Evolutionary conservation across 2,329 filamentous ascomycete genomes (phyloP).

Genomic region (Sordariomycetes sp.): DNA sequence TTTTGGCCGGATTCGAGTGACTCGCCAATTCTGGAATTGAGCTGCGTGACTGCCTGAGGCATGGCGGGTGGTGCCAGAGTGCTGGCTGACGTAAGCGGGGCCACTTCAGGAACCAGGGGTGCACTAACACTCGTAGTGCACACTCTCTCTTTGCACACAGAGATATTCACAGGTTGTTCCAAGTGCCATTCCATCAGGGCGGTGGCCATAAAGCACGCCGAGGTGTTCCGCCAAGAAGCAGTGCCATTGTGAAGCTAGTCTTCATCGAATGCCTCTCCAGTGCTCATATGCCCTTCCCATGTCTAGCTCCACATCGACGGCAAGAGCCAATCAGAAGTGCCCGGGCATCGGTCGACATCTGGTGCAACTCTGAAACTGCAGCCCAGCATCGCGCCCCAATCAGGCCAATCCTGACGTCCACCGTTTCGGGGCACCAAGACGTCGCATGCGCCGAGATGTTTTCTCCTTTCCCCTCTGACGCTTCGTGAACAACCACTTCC

Average conservation of each 20-base stretch:
- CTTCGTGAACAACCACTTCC: slow-evolving; percentile 7
- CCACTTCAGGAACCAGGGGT: not conserved
- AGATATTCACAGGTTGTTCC: not conserved
- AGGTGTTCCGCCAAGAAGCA: not conserved
- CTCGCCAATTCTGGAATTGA: slow-evolving; percentile 1
- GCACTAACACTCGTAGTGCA: not conserved
- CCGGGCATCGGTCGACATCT: slow-evolving; percentile 9
- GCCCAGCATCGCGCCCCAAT: slow-evolving; percentile 7
- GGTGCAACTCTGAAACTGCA: slow-evolving; percentile 31
- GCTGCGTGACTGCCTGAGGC: slow-evolving; percentile 1
- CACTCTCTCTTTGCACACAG: not conserved
- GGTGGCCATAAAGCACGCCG: not conserved
- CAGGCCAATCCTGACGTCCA: slow-evolving; percentile 12
- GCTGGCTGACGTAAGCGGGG: not conserved
- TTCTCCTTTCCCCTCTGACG: slow-evolving; percentile 5
- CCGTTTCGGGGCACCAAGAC: slow-evolving; percentile 12
- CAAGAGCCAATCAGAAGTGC: not conserved
- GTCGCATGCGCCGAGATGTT: slow-evolving; percentile 7
- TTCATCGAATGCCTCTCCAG: not conserved
- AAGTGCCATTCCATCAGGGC: not conserved
- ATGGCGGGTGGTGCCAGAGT: not conserved
- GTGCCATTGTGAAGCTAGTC: not conserved
- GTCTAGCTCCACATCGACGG: not conserved
- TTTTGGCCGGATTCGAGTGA: not conserved
- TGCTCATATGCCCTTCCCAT: not conserved